Percentiles rank a stretch among this genome's conserved stretches.
These are phyloP conservation scores for Podospora pseudoanserina DNA, from an alignment of 495 filamentous ascomycete genomes.

Conservation along the genomic window DNA sequence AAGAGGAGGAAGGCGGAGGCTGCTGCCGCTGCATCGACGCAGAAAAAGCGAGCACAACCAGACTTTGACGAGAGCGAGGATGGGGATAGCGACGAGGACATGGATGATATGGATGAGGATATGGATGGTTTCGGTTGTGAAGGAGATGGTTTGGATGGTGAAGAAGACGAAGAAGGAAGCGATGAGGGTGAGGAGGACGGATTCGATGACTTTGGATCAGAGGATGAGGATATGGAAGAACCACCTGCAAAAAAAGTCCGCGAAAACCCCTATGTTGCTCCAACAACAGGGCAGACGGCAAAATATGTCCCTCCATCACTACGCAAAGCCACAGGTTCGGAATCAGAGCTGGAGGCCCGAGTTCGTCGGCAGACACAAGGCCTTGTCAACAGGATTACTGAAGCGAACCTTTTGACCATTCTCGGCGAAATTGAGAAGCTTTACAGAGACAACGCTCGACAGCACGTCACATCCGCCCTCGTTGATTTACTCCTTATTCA, in stretches of 20 bases:
- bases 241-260: conserved; percentile 33
- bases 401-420: conserved; percentile 79
- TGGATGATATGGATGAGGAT: conserved; percentile 31
- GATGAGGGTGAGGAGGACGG: conserved; percentile 15
- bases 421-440: conserved; percentile 75
- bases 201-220: conserved; percentile 36
- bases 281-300: conserved; percentile 35
- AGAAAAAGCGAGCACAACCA: conserved; percentile 13
- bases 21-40: conserved; percentile 22
- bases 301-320: conserved; percentile 90
- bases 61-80: not conserved
- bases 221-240: conserved; percentile 16
- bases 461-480: conserved; percentile 75
- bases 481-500: conserved; percentile 69
- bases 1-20: conserved; percentile 45
- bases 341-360: conserved; percentile 63
- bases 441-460: conserved; percentile 74
- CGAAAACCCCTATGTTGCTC: conserved; percentile 54
- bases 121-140: conserved; percentile 26
- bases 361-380: conserved; percentile 80
- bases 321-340: conserved; percentile 57
- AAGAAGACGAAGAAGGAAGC: conserved; percentile 20
- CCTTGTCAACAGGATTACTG: conserved; percentile 86
- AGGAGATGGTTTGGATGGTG: conserved; percentile 25
- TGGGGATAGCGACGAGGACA: not conserved